Conservation (phyloP, 1,139 yeast species). For the Hyphopichia fennica region DNA sequence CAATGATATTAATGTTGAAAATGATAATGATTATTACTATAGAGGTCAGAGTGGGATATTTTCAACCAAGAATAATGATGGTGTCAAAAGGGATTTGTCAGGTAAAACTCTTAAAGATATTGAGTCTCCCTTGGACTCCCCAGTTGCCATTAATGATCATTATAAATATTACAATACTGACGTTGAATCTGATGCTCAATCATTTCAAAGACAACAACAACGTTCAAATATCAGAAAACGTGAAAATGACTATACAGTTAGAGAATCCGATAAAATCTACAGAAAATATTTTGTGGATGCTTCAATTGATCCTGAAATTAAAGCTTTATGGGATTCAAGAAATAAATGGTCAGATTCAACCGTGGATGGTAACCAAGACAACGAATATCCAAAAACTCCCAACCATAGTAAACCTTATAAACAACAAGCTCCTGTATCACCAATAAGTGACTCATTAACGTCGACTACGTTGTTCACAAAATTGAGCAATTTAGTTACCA, state of each 20-base stretch:
- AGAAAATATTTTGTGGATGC: constrained; percentile 39
- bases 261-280: constrained; percentile 51
- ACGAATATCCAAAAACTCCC: neutral
- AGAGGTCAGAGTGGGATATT: constrained; percentile 7
- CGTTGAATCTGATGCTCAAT: constrained; percentile 5
- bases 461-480: neutral
- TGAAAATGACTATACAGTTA: constrained; percentile 42
- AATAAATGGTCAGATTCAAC: constrained; percentile 12
- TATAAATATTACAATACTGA: neutral
- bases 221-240: constrained; percentile 22
- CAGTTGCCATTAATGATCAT: neutral
- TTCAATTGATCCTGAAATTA: constrained; percentile 51
- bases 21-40: constrained; percentile 14
- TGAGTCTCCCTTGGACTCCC: neutral
- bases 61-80: neutral
- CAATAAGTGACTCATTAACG: neutral
- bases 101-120: neutral
- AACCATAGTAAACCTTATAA: neutral
- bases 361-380: neutral
- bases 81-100: neutral
- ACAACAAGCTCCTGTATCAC: neutral
- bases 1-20: constrained; percentile 2
- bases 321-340: constrained; percentile 51
- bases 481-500: too few relatives aligned
- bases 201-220: constrained; percentile 23